These are phyloP conservation scores for Scheffersomyces illinoinensis DNA, from an alignment of 1,139 yeast species.

Conservation along the genomic window DNA sequence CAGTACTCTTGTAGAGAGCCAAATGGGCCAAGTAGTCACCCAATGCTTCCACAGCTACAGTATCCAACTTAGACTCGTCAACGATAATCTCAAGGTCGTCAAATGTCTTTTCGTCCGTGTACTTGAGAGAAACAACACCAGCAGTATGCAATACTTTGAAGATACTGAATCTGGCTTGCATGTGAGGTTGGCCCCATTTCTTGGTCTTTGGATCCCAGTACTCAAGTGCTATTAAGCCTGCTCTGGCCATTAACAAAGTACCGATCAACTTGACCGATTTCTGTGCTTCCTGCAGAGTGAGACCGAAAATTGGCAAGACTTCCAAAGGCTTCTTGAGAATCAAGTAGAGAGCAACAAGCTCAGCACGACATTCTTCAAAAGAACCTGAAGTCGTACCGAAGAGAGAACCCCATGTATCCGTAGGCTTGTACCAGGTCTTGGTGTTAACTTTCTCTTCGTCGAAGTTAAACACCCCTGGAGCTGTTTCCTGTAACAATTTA, in stretches of 20 bases:
- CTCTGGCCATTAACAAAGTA: slow-evolving; percentile 81
- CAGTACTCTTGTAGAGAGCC: slow-evolving; percentile 79
- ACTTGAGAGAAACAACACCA: slow-evolving; percentile 58
- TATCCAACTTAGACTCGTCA: slow-evolving; percentile 60
- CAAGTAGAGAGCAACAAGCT: slow-evolving; percentile 80
- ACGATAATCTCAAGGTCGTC: slow-evolving; percentile 61
- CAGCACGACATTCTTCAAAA: slow-evolving; percentile 92
- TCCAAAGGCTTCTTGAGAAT: slow-evolving; percentile 61
- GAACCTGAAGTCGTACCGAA: slow-evolving; percentile 84
- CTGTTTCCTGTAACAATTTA: slow-evolving; percentile 66
- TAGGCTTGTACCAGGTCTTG: slow-evolving; percentile 67
- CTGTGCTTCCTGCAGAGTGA: slow-evolving; percentile 54
- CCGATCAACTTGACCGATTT: slow-evolving; percentile 66
- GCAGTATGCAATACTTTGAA: slow-evolving; percentile 74
- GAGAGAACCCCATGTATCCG: slow-evolving; percentile 87
- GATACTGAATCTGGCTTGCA: slow-evolving; percentile 89
- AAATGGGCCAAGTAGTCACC: slow-evolving; percentile 69
- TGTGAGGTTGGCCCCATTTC: slow-evolving; percentile 96
- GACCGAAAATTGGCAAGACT: slow-evolving; percentile 73
- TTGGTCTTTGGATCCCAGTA: slow-evolving; percentile 79
- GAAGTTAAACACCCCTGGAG: slow-evolving; percentile 69
- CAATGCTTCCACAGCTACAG: slow-evolving; percentile 71
- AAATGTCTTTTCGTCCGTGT: slow-evolving; percentile 46
- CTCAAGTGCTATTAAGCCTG: slow-evolving; percentile 79
- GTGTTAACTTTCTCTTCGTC: slow-evolving; percentile 59